Evolutionary conservation across 306 rosid genomes (phyloP), one percentile per base, ranked within the genome.

Genomic region (Rubus parviflorus): DNA sequence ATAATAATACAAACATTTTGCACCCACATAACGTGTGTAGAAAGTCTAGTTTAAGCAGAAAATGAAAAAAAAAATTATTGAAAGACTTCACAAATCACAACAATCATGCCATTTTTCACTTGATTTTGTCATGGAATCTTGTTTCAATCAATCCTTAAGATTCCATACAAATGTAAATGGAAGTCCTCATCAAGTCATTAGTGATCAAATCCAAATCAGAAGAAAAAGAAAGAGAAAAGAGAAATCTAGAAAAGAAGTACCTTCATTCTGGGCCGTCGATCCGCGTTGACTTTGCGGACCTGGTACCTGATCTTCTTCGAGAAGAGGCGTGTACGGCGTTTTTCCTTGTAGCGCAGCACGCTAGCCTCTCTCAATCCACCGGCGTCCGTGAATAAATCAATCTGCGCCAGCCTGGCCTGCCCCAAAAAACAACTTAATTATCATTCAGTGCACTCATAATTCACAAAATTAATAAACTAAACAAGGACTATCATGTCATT

Each of bases 241-340:
- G 49, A 14, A 23, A 15, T 20, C 5, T 41, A 37, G 7, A 66
- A 14, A 38, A 66, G 17, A 19, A 63, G 57, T 89, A 94, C 98
- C 95, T 94, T 90, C 93, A 89, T 86, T 79, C 95, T 94, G 81
- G 97, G 97, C 82, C 98, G 97, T 90, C 81, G 85, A 89, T 94
- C 93, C 2, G 91, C 93, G 64, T 94, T 94, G 85, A 89, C 90
- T 66, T 92, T 94, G 7, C 90, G 86, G 13, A 92, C 98, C 68
- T 92, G 98, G 16, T 94, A 94, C 23, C 97, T 92, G 69, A 94
- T 94, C 83, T 92, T 94, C 87, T 92, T 94, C 0, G 97, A 89
- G 81, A 86, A 82, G 64, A 94, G 87, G 0, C 97, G 92, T 0
- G 93, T 88, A 45, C 90, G 88, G 15, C 97, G 91, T 46, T 94